A percentile compares a stretch with the other conserved stretches of the same genome.
These are phyloP conservation scores for Colletotrichum liaoningense DNA, from an alignment of 2,329 filamentous ascomycete genomes.

Conservation along the genomic window DNA sequence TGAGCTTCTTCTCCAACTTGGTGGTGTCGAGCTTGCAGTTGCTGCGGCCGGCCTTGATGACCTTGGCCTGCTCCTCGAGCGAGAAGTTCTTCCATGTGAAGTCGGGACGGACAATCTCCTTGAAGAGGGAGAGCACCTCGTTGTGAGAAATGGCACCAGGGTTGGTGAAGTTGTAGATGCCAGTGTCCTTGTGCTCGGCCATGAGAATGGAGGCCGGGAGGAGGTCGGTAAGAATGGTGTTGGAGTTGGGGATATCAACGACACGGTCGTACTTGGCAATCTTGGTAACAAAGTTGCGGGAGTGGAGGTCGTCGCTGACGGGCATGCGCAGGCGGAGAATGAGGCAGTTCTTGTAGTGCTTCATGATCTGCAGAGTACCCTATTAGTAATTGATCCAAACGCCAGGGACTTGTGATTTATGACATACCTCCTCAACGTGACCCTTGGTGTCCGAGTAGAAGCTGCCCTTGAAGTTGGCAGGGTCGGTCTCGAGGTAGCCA, in stretches of 20 bases:
- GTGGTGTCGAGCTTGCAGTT: conserved; percentile 74
- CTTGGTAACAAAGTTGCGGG: conserved; percentile 77
- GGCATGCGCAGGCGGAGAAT: conserved; percentile 77
- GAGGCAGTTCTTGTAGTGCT: conserved; percentile 69
- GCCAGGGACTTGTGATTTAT: background rate
- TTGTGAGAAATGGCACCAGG: conserved; percentile 79
- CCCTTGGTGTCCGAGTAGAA: conserved; percentile 78
- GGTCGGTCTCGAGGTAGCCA: conserved; percentile 71
- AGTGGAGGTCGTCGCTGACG: conserved; percentile 74
- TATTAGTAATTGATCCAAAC: conserved; percentile 3
- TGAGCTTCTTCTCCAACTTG: conserved; percentile 70
- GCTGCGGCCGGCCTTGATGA: conserved; percentile 74
- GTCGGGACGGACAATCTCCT: conserved; percentile 69
- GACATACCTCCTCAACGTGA: conserved; percentile 70
- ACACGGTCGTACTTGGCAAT: conserved; percentile 73
- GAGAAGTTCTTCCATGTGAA: conserved; percentile 75
- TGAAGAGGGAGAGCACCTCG: conserved; percentile 72
- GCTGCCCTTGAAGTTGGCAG: conserved; percentile 73
- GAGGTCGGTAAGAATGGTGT: conserved; percentile 74
- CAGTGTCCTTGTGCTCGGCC: conserved; percentile 70
- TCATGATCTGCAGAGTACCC: conserved; percentile 62
- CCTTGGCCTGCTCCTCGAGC: conserved; percentile 73
- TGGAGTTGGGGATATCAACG: conserved; percentile 76
- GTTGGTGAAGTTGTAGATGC: conserved; percentile 78
- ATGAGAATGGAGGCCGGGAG: conserved; percentile 70